Base-by-base conservation (phyloP, 768 basidiomycete genomes). In the Suillus tomentosus region DNA sequence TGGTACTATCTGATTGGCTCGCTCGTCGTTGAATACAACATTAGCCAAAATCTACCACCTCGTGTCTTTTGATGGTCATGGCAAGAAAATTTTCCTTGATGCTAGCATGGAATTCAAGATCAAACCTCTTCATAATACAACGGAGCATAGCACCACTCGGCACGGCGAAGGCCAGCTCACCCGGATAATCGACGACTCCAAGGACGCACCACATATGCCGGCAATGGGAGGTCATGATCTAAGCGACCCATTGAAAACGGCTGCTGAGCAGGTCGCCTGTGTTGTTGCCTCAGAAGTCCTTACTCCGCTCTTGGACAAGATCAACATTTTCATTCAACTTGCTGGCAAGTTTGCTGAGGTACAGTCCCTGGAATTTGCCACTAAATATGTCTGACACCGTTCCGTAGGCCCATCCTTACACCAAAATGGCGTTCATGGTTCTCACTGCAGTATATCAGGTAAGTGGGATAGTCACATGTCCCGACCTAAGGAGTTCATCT, bases 341-440 rank as follows among this genome's bases (percentile, higher is more conserved):
- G 62, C 60, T 15, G 50, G 51, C 24, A 24, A 45, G 37, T 27
- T 63, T n/a, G 62, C 63, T 43, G 65, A 63, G 40, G 65, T 59
- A 27, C 17, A 17, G 10, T 11, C n/a, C 11, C 31, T 53, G 55
- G 55, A 36, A n/a, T 24, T 58, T n/a, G 7, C 15, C 24, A 53
- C n/a, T 48, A 5, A 6, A 34, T 11, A 19, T 51, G 5, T 5
- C 56, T 54, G 19, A 64, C 51, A 15, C 39, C 31, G 15, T 13
- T 62, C 34, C 17, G 11, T 43, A 67, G 66, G 65, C 65, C 42
- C 66, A 67, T 53, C 66, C 66, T 14, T 67, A 67, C 37, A 65
- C 42, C 9, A 65, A 65, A 42, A 65, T 65, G 60, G 66, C 66
- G 3, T 47, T 45, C 17, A 51, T 47, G 19, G 17, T 65, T 3